A percentile compares a stretch with the other conserved stretches of the same genome.
These are phyloP conservation scores for Lagenidium giganteum DNA, from an alignment of 352 stramenopile species.

Conservation along the genomic window DNA sequence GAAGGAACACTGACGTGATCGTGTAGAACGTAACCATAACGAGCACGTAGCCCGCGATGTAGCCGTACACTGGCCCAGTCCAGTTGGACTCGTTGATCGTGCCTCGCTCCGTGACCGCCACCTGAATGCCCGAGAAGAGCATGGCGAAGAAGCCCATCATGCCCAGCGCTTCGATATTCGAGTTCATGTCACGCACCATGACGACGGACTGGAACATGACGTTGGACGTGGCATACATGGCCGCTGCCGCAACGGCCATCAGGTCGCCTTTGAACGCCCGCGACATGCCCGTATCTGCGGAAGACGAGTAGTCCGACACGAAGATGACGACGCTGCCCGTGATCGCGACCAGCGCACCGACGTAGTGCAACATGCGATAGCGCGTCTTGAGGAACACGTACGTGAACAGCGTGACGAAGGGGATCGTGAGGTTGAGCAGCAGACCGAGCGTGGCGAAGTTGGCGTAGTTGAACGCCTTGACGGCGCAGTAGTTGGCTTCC, in stretches of 20 bases:
- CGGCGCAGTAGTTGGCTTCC: slow-evolving; percentile 66
- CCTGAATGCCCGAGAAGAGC: slow-evolving; percentile 47
- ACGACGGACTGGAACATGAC: slow-evolving; percentile 71
- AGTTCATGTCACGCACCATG: slow-evolving; percentile 45
- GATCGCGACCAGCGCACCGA: slow-evolving; percentile 34
- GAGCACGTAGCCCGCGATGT: slow-evolving; percentile 49
- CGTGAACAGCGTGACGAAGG: slow-evolving; percentile 62
- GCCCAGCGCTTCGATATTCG: slow-evolving; percentile 52
- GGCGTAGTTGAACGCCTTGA: slow-evolving; percentile 69
- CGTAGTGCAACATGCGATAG: slow-evolving; percentile 49
- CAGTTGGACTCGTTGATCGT: slow-evolving; percentile 42
- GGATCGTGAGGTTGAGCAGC: slow-evolving; percentile 66
- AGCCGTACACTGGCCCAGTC: slow-evolving; percentile 42
- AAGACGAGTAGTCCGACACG: slow-evolving; percentile 43
- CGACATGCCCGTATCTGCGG: slow-evolving; percentile 15
- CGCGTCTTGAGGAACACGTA: slow-evolving; percentile 64
- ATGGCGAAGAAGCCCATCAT: slow-evolving; percentile 49
- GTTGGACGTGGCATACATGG: slow-evolving; percentile 61
- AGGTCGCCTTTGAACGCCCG: slow-evolving; percentile 45
- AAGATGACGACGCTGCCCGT: slow-evolving; percentile 53
- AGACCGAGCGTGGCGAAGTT: slow-evolving; percentile 64
- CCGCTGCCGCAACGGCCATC: slow-evolving; percentile 53
- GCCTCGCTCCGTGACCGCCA: slow-evolving; percentile 36
- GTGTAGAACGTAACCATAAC: slow-evolving; percentile 62
- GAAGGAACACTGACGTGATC: slow-evolving; percentile 50